Evolutionary conservation across 768 basidiomycete genomes (phyloP), one percentile per base, ranked within the genome.

Genomic region (Hebeloma cylindrosporum): DNA sequence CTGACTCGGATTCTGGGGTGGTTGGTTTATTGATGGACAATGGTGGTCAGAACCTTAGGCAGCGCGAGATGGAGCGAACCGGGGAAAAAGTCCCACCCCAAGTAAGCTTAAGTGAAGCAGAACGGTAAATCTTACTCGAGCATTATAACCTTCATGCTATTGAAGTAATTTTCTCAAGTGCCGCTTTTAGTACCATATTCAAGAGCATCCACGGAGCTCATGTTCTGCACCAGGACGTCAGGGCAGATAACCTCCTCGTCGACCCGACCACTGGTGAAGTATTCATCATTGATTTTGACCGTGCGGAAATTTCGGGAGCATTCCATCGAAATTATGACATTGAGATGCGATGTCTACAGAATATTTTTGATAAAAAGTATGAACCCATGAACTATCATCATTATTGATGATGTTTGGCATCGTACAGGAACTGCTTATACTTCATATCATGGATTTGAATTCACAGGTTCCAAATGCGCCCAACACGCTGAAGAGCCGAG

Each of bases 151-250:
- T 26, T n/a, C 7, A 10, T 37, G 9, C 32, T 36, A 29, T 17
- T 37, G 8, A 14, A 28, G 3, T 22, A 14, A 10, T 28, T 21
- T 20, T 16, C 17, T 7, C 29, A 62, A 47, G 11, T 16, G 35
- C 11, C 58, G 48, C 18, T 32, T 54, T 5, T 13, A 30, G 1
- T 45, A 43, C 20, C 41, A n/a, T n/a, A n/a, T n/a, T 63, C n/a
- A 33, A 43, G 18, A 47, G 48, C 5, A 59, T 64, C 14, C 60
- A 65, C 20, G 35, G 46, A 7, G 58, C 54, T 3, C 59, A 58
- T 23, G 52, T 63, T 7, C 46, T 51, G 4, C 62, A 65, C 33
- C 37, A 53, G 25, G 63, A 63, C 35, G 31, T 64, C 9, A 57
- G 58, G 9, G 33, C 48, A 3, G 25, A 48, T 10, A 64, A 64